Evolutionary conservation across 768 basidiomycete species (phyloP), one percentile per base, ranked within the genome.

Genomic region (Tremella mesenterica): DNA sequence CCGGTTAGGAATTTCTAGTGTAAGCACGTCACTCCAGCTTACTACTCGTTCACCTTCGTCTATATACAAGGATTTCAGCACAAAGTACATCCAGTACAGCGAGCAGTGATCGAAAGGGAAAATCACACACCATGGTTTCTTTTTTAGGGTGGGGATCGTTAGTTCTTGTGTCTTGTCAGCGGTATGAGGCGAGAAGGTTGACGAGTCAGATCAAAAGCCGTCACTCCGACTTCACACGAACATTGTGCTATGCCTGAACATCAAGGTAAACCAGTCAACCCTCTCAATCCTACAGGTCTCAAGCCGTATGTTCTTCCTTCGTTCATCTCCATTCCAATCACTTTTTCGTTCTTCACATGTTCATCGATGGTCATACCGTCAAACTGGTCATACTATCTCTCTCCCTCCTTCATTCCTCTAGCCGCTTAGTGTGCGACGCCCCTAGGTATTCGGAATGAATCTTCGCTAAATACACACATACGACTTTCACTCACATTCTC

Each of bases 261-360:
- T n/a, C n/a, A n/a, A n/a, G n/a, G n/a, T n/a, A n/a, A n/a, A n/a
- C n/a, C n/a, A 13, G 54, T 72, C 30, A 95, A 95, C 70, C 90
- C 88, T 8, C 74, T 92, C 52, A 97, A 97, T 71, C 93, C 93
- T 0, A 67, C 90, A 65, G 91, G 91, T n/a, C 75, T 95, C 48
- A 99, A 97, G 72, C 86, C 93, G 93, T 95, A 71, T 54, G 88
- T 77, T 18, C 25, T 21, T 23, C 23, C 5, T 16, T 23, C n/a
- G n/a, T n/a, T n/a, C n/a, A n/a, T n/a, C n/a, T n/a, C n/a, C n/a
- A n/a, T n/a, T n/a, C n/a, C n/a, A n/a, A n/a, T n/a, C n/a, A n/a
- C n/a, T n/a, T n/a, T n/a, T n/a, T n/a, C n/a, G n/a, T n/a, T n/a
- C n/a, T n/a, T n/a, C n/a, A n/a, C n/a, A n/a, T n/a, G n/a, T n/a